Evolutionary conservation across 2,329 filamentous ascomycete species (phyloP), one percentile per base, ranked within the genome.

Genomic region (Exophiala viscosa): DNA sequence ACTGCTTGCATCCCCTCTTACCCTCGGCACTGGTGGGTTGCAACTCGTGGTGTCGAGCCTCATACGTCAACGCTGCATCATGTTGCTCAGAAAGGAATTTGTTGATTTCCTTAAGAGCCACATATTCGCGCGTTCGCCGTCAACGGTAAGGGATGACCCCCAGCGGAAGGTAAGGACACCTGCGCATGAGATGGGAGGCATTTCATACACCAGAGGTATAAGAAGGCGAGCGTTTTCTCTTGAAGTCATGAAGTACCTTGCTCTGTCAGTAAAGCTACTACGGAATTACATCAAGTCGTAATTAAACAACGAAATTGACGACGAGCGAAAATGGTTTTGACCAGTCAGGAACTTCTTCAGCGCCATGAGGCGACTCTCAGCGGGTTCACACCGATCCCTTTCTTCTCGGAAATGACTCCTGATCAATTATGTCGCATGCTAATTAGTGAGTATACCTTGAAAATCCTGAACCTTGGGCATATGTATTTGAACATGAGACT

Each of bases 281-380:
- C 34, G 34, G 7, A 13, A 36, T 4, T 36, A 10, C 34, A 36
- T 36, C 34, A 3, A 13, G 11, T 15, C 11, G 5, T 10, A 8
- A 5, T 5, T 13, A 10, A 36, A 13, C 11, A 15, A 9, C 34
- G 23, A 28, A 13, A 36, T 10, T 3, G 14, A 36, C 34, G 11
- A 13, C 14, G 4, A 36, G 34, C 14, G 28, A 28, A 10, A 15
- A 42, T 42, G 40, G 39, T 9, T 23, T 41, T 53, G 45, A 49
- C 41, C 20, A 46, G 45, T 20, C 51, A 54, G 20, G 41, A 28
- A 14, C 28, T 54, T n/a, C 42, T 54, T 20, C 45, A 54, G 28
- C 51, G 51, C 17, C 51, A 54, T 42, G 34, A 42, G 45, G 35
- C 40, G 8, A 49, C n/a, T 17, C 31, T 54, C 34, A 39, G 15